Evolutionary conservation across 2,329 filamentous ascomycete species (phyloP).

Genomic region (Fusarium setosum): DNA sequence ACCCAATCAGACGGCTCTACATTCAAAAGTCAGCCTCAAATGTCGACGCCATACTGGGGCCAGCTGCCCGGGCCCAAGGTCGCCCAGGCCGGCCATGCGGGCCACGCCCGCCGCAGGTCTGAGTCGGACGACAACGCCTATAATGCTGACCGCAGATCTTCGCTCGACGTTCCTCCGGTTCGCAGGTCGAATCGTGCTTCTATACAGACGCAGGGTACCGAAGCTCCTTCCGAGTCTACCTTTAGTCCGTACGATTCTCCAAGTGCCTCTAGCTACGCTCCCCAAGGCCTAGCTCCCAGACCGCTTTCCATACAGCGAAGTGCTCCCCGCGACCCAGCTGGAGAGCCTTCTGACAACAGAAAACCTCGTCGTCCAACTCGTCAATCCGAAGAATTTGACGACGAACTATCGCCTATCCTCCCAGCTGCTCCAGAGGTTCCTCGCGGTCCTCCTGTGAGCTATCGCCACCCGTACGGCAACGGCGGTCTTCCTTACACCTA

Average conservation of each 20-base stretch:
- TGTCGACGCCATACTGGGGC: constrained; percentile 69
- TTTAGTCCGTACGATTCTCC: constrained; percentile 69
- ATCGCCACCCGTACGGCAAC: constrained; percentile 59
- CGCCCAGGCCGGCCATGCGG: constrained; percentile 38
- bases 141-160: constrained; percentile 48
- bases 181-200: constrained; percentile 64
- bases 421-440: constrained; percentile 71
- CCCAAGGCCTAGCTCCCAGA: constrained; percentile 66
- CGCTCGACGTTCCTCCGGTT: constrained; percentile 52
- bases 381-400: constrained; percentile 52
- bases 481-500: constrained; percentile 41
- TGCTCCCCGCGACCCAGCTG: constrained; percentile 53
- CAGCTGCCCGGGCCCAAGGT: constrained; percentile 63
- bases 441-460: constrained; percentile 67
- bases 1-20: constrained; percentile 43
- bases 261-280: constrained; percentile 60
- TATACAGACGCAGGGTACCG: constrained; percentile 65
- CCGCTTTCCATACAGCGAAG: constrained; percentile 67
- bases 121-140: constrained; percentile 45
- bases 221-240: constrained; percentile 68
- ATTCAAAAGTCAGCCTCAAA: constrained; percentile 45
- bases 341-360: constrained; percentile 53
- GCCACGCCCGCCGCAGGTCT: constrained; percentile 51
- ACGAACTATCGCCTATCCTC: constrained; percentile 51
- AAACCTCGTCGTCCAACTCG: constrained; percentile 53